Percentiles rank a stretch among this genome's conserved stretches.
Conservation (phyloP, 371 early-diverging fungal species). For the Apophysomyces variabilis region DNA sequence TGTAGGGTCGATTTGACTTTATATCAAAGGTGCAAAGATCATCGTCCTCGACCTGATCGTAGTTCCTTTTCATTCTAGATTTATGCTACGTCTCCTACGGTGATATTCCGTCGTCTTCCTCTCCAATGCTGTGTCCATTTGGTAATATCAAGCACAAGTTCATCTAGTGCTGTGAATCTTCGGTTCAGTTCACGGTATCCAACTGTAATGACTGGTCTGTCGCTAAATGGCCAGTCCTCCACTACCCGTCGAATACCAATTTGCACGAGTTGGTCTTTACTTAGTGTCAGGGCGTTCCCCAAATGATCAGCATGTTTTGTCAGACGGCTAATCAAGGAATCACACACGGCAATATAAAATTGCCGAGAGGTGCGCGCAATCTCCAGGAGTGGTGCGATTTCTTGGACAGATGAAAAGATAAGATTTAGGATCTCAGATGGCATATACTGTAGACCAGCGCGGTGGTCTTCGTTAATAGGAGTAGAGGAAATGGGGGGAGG, state of each 20-base stretch:
- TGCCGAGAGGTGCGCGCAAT: slow-evolving; percentile 26
- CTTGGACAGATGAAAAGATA: slow-evolving; percentile 27
- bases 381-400: slow-evolving; percentile 24
- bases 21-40: background rate
- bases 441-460: slow-evolving; percentile 15
- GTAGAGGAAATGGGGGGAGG: background rate
- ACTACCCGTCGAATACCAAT: slow-evolving; percentile 22
- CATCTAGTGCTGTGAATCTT: slow-evolving; percentile 15
- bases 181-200: slow-evolving; percentile 28
- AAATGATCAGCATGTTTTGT: slow-evolving; percentile 16
- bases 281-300: slow-evolving; percentile 26
- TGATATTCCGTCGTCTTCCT: slow-evolving; percentile 13
- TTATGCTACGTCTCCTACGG: background rate
- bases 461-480: slow-evolving; percentile 3
- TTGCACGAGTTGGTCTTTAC: slow-evolving; percentile 12
- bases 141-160: slow-evolving; percentile 14
- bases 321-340: slow-evolving; percentile 28
- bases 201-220: slow-evolving; percentile 15
- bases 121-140: slow-evolving; percentile 38
- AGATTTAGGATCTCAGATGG: slow-evolving; percentile 39
- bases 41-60: background rate
- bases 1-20: slow-evolving; percentile 3
- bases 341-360: slow-evolving; percentile 37
- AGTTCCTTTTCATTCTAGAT: too few species aligned
- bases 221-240: slow-evolving; percentile 32